Percentiles rank a stretch among this genome's conserved stretches.
Conservation (phyloP, 129 eudicot species). For the Chrysanthemum makinoi region DNA sequence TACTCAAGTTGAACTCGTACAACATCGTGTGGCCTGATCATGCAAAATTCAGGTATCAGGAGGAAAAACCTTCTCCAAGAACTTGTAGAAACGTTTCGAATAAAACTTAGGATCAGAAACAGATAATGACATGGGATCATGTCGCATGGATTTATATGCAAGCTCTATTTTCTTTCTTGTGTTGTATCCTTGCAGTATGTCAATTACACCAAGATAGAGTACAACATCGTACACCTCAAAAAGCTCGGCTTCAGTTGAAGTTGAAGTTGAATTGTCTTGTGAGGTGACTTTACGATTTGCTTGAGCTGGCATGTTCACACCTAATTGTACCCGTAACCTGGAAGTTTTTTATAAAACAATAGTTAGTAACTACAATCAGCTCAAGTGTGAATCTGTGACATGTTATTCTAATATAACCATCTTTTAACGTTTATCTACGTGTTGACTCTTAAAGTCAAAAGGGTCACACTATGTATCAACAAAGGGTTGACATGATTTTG, state of each 20-base stretch:
- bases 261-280: slow-evolving; percentile 33
- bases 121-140: slow-evolving; percentile 66
- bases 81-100: slow-evolving; percentile 58
- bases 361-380: too few relatives aligned
- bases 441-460: too few relatives aligned
- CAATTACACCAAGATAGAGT: slow-evolving; percentile 74
- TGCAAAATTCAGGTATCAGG: slow-evolving; percentile 23
- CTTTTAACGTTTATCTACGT: too few relatives aligned
- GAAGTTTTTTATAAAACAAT: slow-evolving; percentile 4
- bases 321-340: slow-evolving; percentile 80
- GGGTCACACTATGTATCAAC: too few relatives aligned
- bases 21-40: background rate
- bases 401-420: too few relatives aligned
- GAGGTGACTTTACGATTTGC: slow-evolving; percentile 57
- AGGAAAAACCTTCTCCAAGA: slow-evolving; percentile 59
- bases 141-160: slow-evolving; percentile 49
- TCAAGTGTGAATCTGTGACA: too few relatives aligned
- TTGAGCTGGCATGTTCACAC: slow-evolving; percentile 90
- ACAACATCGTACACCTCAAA: slow-evolving; percentile 81
- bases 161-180: slow-evolving; percentile 68
- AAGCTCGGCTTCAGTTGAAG: slow-evolving; percentile 59
- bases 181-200: slow-evolving; percentile 79
- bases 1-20: background rate
- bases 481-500: too few relatives aligned
- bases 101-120: slow-evolving; percentile 58